Evolutionary conservation across 1,284 basidiomycete genomes (phyloP).

Genomic region (Wolfiporia cocos): DNA sequence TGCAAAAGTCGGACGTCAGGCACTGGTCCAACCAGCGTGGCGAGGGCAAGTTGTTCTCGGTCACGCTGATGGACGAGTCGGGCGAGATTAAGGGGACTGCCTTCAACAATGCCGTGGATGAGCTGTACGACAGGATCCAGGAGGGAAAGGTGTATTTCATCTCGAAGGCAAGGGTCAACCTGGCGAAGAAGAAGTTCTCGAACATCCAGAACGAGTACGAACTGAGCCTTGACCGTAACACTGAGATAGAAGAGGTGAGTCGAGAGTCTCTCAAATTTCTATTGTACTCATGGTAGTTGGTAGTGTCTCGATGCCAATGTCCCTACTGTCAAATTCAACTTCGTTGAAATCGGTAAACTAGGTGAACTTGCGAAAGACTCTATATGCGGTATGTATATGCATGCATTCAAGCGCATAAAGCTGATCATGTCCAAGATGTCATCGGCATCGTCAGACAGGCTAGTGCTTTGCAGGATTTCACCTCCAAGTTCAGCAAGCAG

Average conservation of each 20-base stretch:
- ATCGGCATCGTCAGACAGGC: slow-evolving; percentile 82
- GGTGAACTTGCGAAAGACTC: slow-evolving; percentile 69
- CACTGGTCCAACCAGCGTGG: slow-evolving; percentile 89
- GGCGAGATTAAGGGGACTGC: slow-evolving; percentile 91
- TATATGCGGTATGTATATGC: slow-evolving; percentile 59
- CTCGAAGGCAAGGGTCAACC: slow-evolving; percentile 86
- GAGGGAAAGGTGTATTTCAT: slow-evolving; percentile 94
- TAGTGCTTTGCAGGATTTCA: slow-evolving; percentile 64
- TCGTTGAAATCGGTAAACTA: slow-evolving; percentile 65
- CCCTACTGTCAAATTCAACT: slow-evolving; percentile 81
- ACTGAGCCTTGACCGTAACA: slow-evolving; percentile 79
- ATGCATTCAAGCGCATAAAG: too few species aligned
- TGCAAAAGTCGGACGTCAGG: slow-evolving; percentile 85
- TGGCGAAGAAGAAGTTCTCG: slow-evolving; percentile 97
- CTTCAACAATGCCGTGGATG: slow-evolving; percentile 87
- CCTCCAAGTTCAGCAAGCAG: slow-evolving; percentile 66
- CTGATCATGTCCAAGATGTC: slow-evolving; percentile 53
- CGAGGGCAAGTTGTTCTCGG: slow-evolving; percentile 94
- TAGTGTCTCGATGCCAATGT: slow-evolving; percentile 79
- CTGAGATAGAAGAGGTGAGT: slow-evolving; percentile 75
- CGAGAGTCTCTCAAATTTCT: neutral
- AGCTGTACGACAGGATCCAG: slow-evolving; percentile 78
- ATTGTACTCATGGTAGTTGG: neutral
- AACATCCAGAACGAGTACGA: slow-evolving; percentile 94
- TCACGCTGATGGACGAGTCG: slow-evolving; percentile 92